A percentile compares a stretch with the other conserved stretches of the same genome.
phyloP scores from a whole-genome alignment of 2,329 filamentous ascomycete genomes.

The Ceratocystis destructans region DNA sequence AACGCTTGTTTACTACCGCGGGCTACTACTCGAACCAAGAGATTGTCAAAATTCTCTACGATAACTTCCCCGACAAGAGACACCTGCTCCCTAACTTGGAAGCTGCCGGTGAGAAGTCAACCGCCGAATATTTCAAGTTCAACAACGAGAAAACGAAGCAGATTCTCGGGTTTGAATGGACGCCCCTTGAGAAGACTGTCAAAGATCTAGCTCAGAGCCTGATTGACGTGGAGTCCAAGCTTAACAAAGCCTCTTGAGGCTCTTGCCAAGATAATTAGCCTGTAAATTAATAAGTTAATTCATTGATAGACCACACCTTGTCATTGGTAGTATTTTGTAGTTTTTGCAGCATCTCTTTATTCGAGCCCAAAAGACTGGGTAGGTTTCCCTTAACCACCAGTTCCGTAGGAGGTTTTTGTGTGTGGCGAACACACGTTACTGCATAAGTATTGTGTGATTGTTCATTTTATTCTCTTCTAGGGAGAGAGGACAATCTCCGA shows the following conservation, averaged over 20 bases:
- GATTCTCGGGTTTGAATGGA: constrained; percentile 50
- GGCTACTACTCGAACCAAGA: constrained; percentile 36
- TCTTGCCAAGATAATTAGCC: background rate
- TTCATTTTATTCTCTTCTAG: background rate
- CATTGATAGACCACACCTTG: background rate
- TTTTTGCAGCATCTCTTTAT: background rate
- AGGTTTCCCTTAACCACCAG: background rate
- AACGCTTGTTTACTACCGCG: constrained; percentile 37
- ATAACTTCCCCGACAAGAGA: constrained; percentile 37
- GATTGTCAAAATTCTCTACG: constrained; percentile 32
- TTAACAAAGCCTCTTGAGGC: background rate
- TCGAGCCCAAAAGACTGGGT: background rate
- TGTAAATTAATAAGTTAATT: background rate
- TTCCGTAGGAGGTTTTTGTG: background rate
- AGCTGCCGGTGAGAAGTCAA: constrained; percentile 31
- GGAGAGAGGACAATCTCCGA: constrained; percentile 2
- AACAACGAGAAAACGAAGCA: constrained; percentile 47
- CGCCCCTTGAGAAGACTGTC: constrained; percentile 45
- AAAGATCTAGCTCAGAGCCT: constrained; percentile 13
- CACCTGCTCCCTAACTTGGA: constrained; percentile 35
- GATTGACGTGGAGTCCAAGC: constrained; percentile 13
- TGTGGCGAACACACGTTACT: background rate
- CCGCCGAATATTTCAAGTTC: constrained; percentile 35
- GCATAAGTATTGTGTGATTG: background rate
- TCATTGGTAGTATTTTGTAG: background rate